Evolutionary conservation across 1,284 basidiomycete species (phyloP).

Genomic region (Apiotrichum brassicae): DNA sequence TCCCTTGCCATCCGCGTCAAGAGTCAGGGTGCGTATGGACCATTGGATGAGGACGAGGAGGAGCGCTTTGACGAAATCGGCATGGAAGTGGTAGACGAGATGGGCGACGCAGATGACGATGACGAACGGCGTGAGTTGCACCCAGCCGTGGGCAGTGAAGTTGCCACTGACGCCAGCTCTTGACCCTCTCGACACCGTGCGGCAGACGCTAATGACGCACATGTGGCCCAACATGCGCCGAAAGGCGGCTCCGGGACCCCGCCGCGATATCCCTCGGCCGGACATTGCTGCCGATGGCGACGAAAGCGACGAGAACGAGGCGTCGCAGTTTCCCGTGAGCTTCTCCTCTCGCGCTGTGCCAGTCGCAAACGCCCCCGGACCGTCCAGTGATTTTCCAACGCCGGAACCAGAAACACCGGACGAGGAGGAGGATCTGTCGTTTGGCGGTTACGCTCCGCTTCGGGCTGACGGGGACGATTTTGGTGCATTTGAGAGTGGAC

Average conservation of each 20-base stretch:
- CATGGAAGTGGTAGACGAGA: constrained; percentile 39
- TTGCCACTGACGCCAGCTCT: constrained; percentile 23
- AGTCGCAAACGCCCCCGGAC: neutral
- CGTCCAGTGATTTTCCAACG: constrained; percentile 10
- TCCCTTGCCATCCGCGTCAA: constrained; percentile 27
- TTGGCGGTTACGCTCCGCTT: constrained; percentile 3
- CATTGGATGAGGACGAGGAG: constrained; percentile 4
- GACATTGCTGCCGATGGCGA: constrained; percentile 1
- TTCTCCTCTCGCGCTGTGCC: constrained; percentile 1
- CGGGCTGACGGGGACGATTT: constrained; percentile 11
- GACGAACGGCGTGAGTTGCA: constrained; percentile 37
- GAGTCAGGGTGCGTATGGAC: neutral
- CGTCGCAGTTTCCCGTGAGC: constrained; percentile 9
- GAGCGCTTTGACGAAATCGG: constrained; percentile 38
- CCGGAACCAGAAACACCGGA: neutral
- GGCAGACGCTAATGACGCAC: constrained; percentile 43
- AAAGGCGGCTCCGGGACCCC: neutral
- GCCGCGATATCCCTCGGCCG: constrained; percentile 5
- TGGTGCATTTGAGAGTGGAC: constrained; percentile 10
- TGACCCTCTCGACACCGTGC: constrained; percentile 28
- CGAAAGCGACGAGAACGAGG: constrained; percentile 8
- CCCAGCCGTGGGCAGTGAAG: neutral
- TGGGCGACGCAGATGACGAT: constrained; percentile 28
- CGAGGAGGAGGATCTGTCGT: neutral
- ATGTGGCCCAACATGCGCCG: constrained; percentile 42